Percentiles rank a stretch among this genome's conserved stretches.
These are phyloP conservation scores for Coniochaeta ligniaria DNA, from an alignment of 2,329 filamentous ascomycete genomes.

Conservation along the genomic window DNA sequence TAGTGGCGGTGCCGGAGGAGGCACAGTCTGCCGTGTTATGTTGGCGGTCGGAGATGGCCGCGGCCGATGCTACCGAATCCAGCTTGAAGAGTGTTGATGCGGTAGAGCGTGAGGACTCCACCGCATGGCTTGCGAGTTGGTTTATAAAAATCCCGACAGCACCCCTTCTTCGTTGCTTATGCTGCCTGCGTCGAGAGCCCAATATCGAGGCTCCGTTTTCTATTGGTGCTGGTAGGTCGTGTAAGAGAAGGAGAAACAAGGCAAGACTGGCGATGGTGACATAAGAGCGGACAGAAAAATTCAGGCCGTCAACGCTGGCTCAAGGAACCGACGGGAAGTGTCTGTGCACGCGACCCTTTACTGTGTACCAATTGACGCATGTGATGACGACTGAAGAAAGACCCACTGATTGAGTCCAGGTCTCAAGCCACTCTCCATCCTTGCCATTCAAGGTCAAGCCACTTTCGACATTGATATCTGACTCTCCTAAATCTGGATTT, in stretches of 20 bases:
- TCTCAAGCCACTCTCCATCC: neutral
- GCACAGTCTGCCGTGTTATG: constrained; percentile 16
- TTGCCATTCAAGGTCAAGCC: neutral
- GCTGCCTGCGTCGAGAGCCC: neutral
- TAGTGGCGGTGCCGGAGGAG: constrained; percentile 13
- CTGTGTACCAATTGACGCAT: neutral
- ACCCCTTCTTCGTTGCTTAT: neutral
- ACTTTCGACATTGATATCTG: neutral
- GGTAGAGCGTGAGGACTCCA: constrained; percentile 47
- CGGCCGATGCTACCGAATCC: constrained; percentile 43
- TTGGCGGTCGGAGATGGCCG: constrained; percentile 26
- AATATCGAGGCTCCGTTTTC: neutral
- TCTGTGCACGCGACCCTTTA: neutral
- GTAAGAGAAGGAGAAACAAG: neutral
- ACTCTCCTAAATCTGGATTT: neutral
- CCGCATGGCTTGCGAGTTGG: constrained; percentile 36
- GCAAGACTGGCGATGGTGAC: neutral
- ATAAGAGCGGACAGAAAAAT: constrained; percentile 1
- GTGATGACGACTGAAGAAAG: neutral
- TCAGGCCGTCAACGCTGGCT: neutral
- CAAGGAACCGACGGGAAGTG: neutral
- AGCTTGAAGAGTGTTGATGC: constrained; percentile 44
- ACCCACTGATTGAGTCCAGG: neutral
- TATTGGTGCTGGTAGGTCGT: constrained; percentile 1
- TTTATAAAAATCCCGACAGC: neutral